Percentiles rank a stretch among this genome's conserved stretches.
These are phyloP conservation scores for Cystobasidium ongulense DNA, from an alignment of 768 basidiomycete genomes.

Conservation along the genomic window DNA sequence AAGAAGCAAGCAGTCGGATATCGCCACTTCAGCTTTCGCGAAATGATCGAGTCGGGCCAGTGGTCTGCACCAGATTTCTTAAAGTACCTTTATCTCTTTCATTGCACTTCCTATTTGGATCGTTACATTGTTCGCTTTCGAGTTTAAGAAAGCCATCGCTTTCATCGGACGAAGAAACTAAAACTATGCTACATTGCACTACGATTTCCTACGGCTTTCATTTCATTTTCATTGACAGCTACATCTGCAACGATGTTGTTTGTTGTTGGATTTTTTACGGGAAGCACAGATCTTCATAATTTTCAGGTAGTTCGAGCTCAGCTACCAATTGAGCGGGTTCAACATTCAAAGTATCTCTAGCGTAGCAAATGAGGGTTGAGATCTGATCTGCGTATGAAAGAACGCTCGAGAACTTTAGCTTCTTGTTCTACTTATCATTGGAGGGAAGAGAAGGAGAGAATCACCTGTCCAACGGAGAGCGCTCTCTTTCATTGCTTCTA, in stretches of 20 bases:
- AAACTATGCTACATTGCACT: too few relatives aligned
- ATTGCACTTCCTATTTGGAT: too few relatives aligned
- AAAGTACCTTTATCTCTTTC: too few relatives aligned
- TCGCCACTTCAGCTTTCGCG: not conserved
- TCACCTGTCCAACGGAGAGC: slow-evolving; percentile 27
- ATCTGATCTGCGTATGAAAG: slow-evolving; percentile 16
- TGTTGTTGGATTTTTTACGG: not conserved
- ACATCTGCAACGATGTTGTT: not conserved
- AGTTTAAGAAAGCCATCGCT: too few relatives aligned
- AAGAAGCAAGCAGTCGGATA: not conserved
- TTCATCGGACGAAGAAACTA: too few relatives aligned
- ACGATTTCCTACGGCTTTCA: not conserved
- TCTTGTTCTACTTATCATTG: not conserved
- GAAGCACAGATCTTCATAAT: slow-evolving; percentile 16
- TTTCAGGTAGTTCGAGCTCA: slow-evolving; percentile 19
- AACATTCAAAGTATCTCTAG: not conserved
- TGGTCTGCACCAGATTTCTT: too few relatives aligned
- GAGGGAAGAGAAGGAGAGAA: not conserved
- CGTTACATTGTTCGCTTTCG: too few relatives aligned
- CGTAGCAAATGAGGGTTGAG: not conserved
- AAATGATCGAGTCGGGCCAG: not conserved
- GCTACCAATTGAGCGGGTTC: not conserved
- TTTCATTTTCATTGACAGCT: too few relatives aligned
- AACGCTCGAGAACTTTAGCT: not conserved
- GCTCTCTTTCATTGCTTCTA: slow-evolving; percentile 27